A percentile compares a stretch with the other conserved stretches of the same genome.
phyloP scores from a whole-genome alignment of 2,329 filamentous ascomycete genomes.

The Blastomyces parvus region DNA sequence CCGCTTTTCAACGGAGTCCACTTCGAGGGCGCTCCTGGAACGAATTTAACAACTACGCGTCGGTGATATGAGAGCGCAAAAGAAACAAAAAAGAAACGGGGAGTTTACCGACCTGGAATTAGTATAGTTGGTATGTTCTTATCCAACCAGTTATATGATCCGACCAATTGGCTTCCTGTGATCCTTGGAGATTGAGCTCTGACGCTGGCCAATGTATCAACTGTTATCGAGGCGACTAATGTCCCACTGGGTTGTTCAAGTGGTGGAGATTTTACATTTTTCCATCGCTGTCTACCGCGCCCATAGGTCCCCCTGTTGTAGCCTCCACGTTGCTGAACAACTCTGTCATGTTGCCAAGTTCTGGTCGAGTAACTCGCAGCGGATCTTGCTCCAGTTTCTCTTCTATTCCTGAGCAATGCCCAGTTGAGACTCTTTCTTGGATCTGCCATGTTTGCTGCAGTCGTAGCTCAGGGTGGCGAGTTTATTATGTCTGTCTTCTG shows the following conservation, averaged over 20 bases:
- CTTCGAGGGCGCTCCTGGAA: slow-evolving; percentile 40
- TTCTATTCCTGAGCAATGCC: slow-evolving; percentile 3
- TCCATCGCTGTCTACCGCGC: neutral
- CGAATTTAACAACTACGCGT: neutral
- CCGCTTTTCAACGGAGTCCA: slow-evolving; percentile 40
- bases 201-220: neutral
- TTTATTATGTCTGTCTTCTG: neutral
- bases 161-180: slow-evolving; percentile 34
- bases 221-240: neutral
- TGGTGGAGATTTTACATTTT: neutral
- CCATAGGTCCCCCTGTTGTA: neutral
- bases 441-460: neutral
- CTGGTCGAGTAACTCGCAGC: neutral
- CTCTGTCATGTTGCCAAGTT: neutral
- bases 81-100: neutral
- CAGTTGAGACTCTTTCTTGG: slow-evolving; percentile 6
- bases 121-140: slow-evolving; percentile 32
- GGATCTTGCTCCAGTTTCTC: slow-evolving; percentile 3
- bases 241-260: neutral
- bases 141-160: slow-evolving; percentile 47
- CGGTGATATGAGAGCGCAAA: neutral
- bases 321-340: neutral
- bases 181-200: slow-evolving; percentile 23
- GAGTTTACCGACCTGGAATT: slow-evolving; percentile 34
- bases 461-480: neutral